Evolutionary conservation across 2,329 filamentous ascomycete genomes (phyloP).

Genomic region (Sporothrix schenckii): DNA sequence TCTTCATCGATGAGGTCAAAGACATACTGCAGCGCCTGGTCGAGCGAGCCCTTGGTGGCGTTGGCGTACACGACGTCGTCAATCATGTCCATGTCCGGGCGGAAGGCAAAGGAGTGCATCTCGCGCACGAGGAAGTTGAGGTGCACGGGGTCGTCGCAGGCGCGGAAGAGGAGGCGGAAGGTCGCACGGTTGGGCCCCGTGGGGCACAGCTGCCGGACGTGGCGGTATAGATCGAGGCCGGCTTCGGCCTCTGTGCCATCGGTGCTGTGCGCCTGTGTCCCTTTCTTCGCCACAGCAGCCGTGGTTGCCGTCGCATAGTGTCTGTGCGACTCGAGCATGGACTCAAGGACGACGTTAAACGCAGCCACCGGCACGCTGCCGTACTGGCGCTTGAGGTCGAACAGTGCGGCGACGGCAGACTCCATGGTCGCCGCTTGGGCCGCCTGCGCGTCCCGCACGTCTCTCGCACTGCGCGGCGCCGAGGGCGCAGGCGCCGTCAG

Average conservation of each 20-base stretch:
- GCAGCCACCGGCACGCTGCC: conserved; percentile 44
- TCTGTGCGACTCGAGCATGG: conserved; percentile 35
- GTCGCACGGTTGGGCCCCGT: conserved; percentile 45
- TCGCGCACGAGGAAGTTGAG: conserved; percentile 45
- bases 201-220: conserved; percentile 44
- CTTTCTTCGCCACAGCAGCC: not conserved
- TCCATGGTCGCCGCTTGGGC: conserved; percentile 42
- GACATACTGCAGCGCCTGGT: conserved; percentile 43
- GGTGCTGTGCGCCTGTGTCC: not conserved
- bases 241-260: conserved; percentile 22
- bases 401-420: conserved; percentile 58
- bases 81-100: conserved; percentile 40
- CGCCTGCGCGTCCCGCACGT: not conserved
- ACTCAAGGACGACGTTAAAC: conserved; percentile 50
- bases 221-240: conserved; percentile 46
- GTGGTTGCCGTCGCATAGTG: not conserved
- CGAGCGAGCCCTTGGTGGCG: conserved; percentile 43
- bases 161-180: conserved; percentile 44
- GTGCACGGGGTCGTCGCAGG: conserved; percentile 39
- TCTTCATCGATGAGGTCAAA: conserved; percentile 37
- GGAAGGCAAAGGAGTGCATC: conserved; percentile 45
- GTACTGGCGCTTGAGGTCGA: conserved; percentile 50
- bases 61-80: conserved; percentile 44
- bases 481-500: not conserved
- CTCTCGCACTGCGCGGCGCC: not conserved